Percentiles rank a stretch among this genome's conserved stretches.
Conservation (phyloP, 108 stramenopile genomes). For the Skeletonema tropicum region DNA sequence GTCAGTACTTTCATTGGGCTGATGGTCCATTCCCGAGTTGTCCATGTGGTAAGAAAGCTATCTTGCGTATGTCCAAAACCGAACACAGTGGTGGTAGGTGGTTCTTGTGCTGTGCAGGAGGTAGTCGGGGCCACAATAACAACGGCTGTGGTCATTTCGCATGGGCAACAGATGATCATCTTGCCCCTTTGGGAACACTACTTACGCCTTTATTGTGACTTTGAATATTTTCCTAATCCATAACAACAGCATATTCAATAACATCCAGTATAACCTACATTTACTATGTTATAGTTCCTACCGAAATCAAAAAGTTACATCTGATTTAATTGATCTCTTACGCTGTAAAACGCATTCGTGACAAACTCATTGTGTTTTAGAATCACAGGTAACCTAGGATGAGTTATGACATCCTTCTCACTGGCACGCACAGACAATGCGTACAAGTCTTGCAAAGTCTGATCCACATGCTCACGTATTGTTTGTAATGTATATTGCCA, state of each 20-base stretch:
- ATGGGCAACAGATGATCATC: slow-evolving; percentile 44
- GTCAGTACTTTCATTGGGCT: slow-evolving; percentile 69
- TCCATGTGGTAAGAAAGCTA: slow-evolving; percentile 38
- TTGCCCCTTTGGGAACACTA: slow-evolving; percentile 18
- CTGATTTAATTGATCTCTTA: slow-evolving; percentile 13
- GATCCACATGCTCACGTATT: slow-evolving; percentile 53
- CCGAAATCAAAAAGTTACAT: background rate
- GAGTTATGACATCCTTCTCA: slow-evolving; percentile 30
- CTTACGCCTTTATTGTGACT: slow-evolving; percentile 32
- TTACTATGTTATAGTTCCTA: too few relatives aligned
- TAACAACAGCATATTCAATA: too few relatives aligned
- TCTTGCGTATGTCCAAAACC: slow-evolving; percentile 61
- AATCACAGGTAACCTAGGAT: slow-evolving; percentile 39
- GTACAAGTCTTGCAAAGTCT: slow-evolving; percentile 44
- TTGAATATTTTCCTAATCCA: background rate
- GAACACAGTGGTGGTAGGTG: slow-evolving; percentile 59
- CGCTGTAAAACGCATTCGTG: slow-evolving; percentile 20
- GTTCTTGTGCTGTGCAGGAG: slow-evolving; percentile 60
- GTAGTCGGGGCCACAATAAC: slow-evolving; percentile 15
- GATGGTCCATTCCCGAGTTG: slow-evolving; percentile 55
- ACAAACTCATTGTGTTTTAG: slow-evolving; percentile 44
- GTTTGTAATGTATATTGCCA: slow-evolving; percentile 34
- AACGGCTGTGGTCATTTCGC: slow-evolving; percentile 48
- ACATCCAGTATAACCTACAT: too few relatives aligned
- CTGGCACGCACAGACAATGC: slow-evolving; percentile 36